Base-by-base conservation (phyloP, 2,329 filamentous ascomycete species). In the Xylaria sp. region DNA sequence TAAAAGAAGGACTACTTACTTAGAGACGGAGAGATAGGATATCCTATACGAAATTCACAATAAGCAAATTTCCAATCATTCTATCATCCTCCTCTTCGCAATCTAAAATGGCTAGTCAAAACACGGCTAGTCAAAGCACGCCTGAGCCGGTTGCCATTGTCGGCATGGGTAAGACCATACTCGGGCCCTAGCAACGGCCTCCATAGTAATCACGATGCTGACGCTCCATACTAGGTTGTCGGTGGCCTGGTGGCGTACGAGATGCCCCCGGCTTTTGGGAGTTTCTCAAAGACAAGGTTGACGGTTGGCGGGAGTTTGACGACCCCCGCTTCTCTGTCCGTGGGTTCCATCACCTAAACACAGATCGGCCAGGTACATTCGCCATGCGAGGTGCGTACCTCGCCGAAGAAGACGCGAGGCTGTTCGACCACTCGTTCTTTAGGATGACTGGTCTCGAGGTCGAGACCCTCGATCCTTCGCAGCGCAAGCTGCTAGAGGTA, bases 381-480 rank as follows among this genome's bases (percentile, higher is more conserved):
- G 11, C 19, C 12, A 68, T 36, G 30, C 12, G 48, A 14, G 66
- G 66, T 4, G 66, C 19, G 1, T 68, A 58, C 24, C 61, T 68
- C 54, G 3, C 32, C 47, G 60, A 69, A 53, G 53, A 69, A 64
- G 77, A 81, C 48, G 61, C 76, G 0, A 74, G 72, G 0, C 69
- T 69, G 0, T 82, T 81, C 51, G 81, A 82, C 64, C 78, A 77
- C 0, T 67, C 75, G 0, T 82, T 82, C 69, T 82, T 82, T 61
- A 73, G 73, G 0, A 79, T 81, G 12, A 75, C 74, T 0, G 65
- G 72, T 1, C 71, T 69, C 0, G 79, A 81, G 30, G 74, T 72
- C 0, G 73, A 74, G 47, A 71, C 75, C 1, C 72, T 82, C 73
- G 81, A 82, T 59, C 79, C 81, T 0, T 71, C 75, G 30, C 80